Base-by-base conservation (phyloP, 345 rosid species). In the Pugionium dolabratum region DNA sequence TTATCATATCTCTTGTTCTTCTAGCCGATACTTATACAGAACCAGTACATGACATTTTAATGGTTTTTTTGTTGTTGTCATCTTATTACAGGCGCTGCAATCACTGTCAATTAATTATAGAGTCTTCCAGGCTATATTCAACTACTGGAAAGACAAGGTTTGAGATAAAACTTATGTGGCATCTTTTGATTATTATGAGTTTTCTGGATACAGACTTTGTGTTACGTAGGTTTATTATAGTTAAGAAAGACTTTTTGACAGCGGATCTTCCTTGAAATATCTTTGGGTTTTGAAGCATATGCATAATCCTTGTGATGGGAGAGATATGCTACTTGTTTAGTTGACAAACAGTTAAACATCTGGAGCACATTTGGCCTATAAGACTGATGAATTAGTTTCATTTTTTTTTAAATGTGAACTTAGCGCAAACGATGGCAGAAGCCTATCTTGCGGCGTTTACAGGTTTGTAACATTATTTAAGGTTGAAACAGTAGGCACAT, bases 401-500 rank as follows among this genome's bases (percentile, higher is more conserved):
- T 57, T 56, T 54, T 47, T 49, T 26, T 51, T 50, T 55, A 40
- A 59, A 53, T 31, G 43, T 69, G 62, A 36, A 44, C 67, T 57
- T 85, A 95, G 99, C 97, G 99, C 47, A 88, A 84, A 80, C 78
- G 85, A 73, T 88, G 97, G 99, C 96, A 95, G 85, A 95, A 95
- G 78, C 99, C 99, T 66, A 56, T 89, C 72, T 78, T 95, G 71
- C 93, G 99, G 51, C 95, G 96, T n/a, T 78, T 91, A 67, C 99
- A 94, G 99, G 99, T 94, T 60, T 79, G 81, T 76, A 43, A 37
- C 26, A 39, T 37, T 9, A 59, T 32, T 4, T 46, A 2, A 26
- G 26, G 26, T 54, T 62, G 44, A 46, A 54, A 39, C 51, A 27
- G 32, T 46, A 70, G 9, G 26, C 30, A 35, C 30, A 32, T 63